These are phyloP conservation scores for Medicago arabica DNA, from an alignment of 306 rosid species.

Conservation along the genomic window DNA sequence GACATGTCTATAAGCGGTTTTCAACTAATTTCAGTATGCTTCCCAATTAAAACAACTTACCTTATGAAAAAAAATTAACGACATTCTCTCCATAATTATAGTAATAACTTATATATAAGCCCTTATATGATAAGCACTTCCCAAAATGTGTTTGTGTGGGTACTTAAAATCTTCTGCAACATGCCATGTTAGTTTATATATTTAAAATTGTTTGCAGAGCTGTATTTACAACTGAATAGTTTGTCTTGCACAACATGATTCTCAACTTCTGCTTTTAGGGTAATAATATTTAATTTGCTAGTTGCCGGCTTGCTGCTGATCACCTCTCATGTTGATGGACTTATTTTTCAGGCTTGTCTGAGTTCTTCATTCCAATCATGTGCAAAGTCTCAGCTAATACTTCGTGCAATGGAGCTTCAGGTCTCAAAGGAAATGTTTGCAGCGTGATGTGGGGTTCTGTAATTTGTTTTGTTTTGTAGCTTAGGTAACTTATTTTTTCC, in stretches of 20 bases:
- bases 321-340: slow-evolving; percentile 16
- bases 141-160: background rate
- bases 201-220: slow-evolving; percentile 26
- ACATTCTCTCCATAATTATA: background rate
- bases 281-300: slow-evolving; percentile 18
- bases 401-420: slow-evolving; percentile 27
- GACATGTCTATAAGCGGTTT: background rate
- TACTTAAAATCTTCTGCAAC: slow-evolving; percentile 30
- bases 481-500: slow-evolving; percentile 53
- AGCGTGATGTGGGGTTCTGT: slow-evolving; percentile 43
- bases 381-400: slow-evolving; percentile 43
- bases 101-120: background rate
- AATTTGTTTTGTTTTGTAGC: slow-evolving; percentile 46
- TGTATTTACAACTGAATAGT: slow-evolving; percentile 21
- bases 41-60: background rate
- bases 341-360: slow-evolving; percentile 55
- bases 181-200: slow-evolving; percentile 3
- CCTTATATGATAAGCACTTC: background rate
- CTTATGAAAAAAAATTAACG: background rate
- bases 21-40: background rate
- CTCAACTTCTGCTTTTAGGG: slow-evolving; percentile 12
- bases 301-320: slow-evolving; percentile 1
- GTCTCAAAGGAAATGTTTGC: slow-evolving; percentile 41
- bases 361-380: slow-evolving; percentile 45
- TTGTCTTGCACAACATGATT: slow-evolving; percentile 26